Percentiles rank a stretch among this genome's conserved stretches.
Conservation (phyloP, 306 rosid genomes). For the Canavalia ensiformis region DNA sequence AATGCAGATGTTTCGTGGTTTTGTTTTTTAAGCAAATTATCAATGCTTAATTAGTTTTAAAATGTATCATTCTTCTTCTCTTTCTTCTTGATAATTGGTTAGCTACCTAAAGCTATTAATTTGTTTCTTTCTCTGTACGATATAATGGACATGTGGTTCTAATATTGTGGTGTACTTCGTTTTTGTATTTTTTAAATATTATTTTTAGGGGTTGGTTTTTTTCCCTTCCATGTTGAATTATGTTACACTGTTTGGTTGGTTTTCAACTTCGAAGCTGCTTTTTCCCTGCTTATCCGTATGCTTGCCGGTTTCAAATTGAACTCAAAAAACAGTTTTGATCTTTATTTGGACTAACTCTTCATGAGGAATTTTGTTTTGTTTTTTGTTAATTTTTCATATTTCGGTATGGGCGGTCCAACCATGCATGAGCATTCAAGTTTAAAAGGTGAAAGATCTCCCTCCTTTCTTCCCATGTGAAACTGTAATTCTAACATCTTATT, state of each 20-base stretch:
- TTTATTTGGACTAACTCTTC: slow-evolving; percentile 44
- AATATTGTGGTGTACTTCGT: slow-evolving; percentile 31
- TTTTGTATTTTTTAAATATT: slow-evolving; percentile 20
- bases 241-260: slow-evolving; percentile 50
- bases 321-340: slow-evolving; percentile 46
- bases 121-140: slow-evolving; percentile 49
- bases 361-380: background rate
- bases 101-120: slow-evolving; percentile 27
- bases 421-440: slow-evolving; percentile 61
- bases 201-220: slow-evolving; percentile 23
- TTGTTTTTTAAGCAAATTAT: slow-evolving; percentile 48
- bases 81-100: slow-evolving; percentile 24
- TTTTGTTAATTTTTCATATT: background rate
- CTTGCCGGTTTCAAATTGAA: slow-evolving; percentile 60
- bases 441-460: slow-evolving; percentile 54
- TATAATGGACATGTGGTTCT: slow-evolving; percentile 43
- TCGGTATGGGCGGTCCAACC: slow-evolving; percentile 56
- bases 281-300: slow-evolving; percentile 62
- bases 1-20: slow-evolving; percentile 38
- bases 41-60: slow-evolving; percentile 36
- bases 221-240: slow-evolving; percentile 48
- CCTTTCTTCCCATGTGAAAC: slow-evolving; percentile 42
- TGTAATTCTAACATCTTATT: slow-evolving; percentile 38
- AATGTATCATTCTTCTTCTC: slow-evolving; percentile 21
- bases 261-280: slow-evolving; percentile 65